These are phyloP conservation scores for Corynespora cassiicola DNA, from an alignment of 2,329 filamentous ascomycete species.

Conservation along the genomic window DNA sequence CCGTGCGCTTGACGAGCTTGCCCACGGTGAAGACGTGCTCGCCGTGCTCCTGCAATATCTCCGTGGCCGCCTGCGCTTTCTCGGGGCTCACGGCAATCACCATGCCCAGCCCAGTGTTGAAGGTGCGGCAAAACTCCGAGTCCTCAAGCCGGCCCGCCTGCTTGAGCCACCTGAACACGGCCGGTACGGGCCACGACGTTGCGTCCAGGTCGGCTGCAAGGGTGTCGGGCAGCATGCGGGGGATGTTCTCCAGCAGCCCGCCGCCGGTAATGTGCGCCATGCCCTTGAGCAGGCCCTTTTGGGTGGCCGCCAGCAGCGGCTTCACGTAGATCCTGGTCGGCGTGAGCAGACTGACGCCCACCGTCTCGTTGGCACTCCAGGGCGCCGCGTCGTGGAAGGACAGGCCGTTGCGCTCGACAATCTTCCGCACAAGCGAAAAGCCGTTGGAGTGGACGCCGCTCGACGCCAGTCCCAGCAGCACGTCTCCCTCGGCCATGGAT, in stretches of 20 bases:
- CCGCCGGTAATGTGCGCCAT: constrained; percentile 97
- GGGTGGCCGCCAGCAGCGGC: constrained; percentile 70
- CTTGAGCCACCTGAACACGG: constrained; percentile 89
- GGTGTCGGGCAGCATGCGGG: constrained; percentile 82
- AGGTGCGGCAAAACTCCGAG: constrained; percentile 86
- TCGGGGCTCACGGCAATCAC: constrained; percentile 77
- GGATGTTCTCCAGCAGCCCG: constrained; percentile 91
- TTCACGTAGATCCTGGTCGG: constrained; percentile 96
- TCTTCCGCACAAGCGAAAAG: constrained; percentile 93
- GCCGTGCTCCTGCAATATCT: constrained; percentile 68
- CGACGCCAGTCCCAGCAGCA: constrained; percentile 84
- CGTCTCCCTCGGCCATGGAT: constrained; percentile 80
- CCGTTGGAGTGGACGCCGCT: constrained; percentile 95
- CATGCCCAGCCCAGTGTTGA: constrained; percentile 97
- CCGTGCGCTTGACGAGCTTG: constrained; percentile 66
- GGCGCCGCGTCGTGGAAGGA: constrained; percentile 76
- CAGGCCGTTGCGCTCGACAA: constrained; percentile 76
- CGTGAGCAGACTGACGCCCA: constrained; percentile 81
- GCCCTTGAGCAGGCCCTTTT: constrained; percentile 77
- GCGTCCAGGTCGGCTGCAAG: constrained; percentile 85
- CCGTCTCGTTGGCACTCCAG: constrained; percentile 69
- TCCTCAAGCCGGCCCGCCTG: constrained; percentile 71
- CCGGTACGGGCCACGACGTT: constrained; percentile 74
- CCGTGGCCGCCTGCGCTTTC: constrained; percentile 66
- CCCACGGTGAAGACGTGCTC: constrained; percentile 83